Evolutionary conservation across 371 early-diverging fungal genomes (phyloP).

Genomic region (Mucor irregularis): DNA sequence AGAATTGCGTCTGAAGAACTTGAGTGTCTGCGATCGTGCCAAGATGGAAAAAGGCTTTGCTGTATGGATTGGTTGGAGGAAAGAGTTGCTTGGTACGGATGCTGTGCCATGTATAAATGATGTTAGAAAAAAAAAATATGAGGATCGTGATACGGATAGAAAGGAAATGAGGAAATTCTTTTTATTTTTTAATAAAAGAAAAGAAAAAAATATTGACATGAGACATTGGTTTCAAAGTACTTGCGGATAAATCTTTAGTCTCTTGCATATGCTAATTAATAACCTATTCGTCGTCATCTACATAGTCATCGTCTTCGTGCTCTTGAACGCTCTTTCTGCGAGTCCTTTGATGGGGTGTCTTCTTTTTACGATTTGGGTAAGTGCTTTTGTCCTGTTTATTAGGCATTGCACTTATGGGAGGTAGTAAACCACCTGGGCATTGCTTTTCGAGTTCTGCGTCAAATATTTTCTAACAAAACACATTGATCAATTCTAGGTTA

Average conservation of each 20-base stretch:
- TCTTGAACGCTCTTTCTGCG: not conserved
- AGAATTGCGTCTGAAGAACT: not conserved
- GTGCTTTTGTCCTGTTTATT: too few relatives aligned
- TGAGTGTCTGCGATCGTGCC: conserved; percentile 4
- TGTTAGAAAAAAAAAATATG: not conserved
- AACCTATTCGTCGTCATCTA: too few relatives aligned
- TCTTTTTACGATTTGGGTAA: too few relatives aligned
- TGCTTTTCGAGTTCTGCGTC: conserved; percentile 8
- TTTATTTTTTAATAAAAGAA: not conserved
- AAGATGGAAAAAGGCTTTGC: conserved; percentile 1
- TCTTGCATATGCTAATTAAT: too few relatives aligned
- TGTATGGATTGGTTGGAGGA: not conserved
- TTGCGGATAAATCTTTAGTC: too few relatives aligned
- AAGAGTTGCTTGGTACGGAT: conserved; percentile 2
- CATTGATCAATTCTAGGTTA: not conserved
- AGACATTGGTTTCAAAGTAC: too few relatives aligned
- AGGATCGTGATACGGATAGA: not conserved
- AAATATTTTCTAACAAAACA: conserved; percentile 10
- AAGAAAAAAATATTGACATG: too few relatives aligned
- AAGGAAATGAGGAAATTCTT: not conserved
- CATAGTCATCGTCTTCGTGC: too few relatives aligned
- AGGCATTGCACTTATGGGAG: not conserved
- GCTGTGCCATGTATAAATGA: not conserved
- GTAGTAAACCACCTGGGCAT: conserved; percentile 15
- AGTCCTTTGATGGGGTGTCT: too few relatives aligned